Evolutionary conservation across 2,329 filamentous ascomycete species (phyloP), one percentile per base, ranked within the genome.

Genomic region (Diplodia sapinea): DNA sequence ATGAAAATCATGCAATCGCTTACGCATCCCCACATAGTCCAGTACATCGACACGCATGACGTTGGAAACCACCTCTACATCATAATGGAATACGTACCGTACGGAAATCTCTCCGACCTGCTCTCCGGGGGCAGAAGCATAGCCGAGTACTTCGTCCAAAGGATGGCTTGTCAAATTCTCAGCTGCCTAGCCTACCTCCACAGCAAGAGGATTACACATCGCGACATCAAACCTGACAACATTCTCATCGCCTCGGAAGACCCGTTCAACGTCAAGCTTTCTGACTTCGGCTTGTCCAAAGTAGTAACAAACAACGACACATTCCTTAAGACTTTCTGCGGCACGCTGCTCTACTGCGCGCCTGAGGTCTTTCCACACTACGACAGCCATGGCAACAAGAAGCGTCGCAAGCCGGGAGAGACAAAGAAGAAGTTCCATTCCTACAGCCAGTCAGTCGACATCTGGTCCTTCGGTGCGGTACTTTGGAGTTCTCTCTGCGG

Each of bases 211-310:
- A 97, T 99, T 73, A 98, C 94, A 0, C 95, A 99, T 79, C 91
- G 95, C n/a, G 95, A 99, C 78, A 93, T 99, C 75, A 99, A 99
- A 77, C 95, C 95, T 0, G 95, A 99, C 82, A 99, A 99, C 74
- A 97, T 99, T 69, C 84, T 99, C 50, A 91, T 98, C 71, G 84
- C 89, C 12, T 89, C 88, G 0, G 77, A 87, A 11, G 83, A 89
- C 6, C 93, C 94, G 0, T 87, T 97, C 59, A 84, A 87, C 15
- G 90, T 98, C 73, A 98, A 99, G 79, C 83, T 99, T 15, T 97
- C 95, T 0, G 95, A 99, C 76, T 99, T 99, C 81, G 95, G 95
- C 65, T 82, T 99, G 4, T 98, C 95, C 2, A 99, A 99, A 77
- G 94, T 96, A 78, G 89, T 97, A 55, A 91, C 93, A 70, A 92